A percentile compares a stretch with the other conserved stretches of the same genome.
These are phyloP conservation scores for Microbotryomycetes sp. DNA, from an alignment of 1,284 basidiomycete species.

Conservation along the genomic window DNA sequence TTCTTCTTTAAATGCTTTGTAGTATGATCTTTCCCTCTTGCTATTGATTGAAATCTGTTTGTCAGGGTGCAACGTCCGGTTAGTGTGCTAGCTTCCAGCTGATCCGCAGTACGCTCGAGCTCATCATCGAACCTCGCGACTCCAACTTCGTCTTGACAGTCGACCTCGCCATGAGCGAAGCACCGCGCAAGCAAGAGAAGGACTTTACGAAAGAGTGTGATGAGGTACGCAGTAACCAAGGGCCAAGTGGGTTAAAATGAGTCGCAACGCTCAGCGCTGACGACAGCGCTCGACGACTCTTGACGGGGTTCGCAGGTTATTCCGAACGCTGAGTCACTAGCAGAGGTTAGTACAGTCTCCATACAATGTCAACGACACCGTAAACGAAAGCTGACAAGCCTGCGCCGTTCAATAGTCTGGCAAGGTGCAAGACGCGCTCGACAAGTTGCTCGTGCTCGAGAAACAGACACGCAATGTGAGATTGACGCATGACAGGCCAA, in stretches of 20 bases:
- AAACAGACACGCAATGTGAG: constrained; percentile 93
- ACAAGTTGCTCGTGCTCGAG: constrained; percentile 82
- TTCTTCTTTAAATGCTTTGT: neutral
- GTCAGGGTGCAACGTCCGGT: neutral
- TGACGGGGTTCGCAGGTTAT: constrained; percentile 12
- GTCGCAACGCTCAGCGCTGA: neutral
- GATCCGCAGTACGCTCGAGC: neutral
- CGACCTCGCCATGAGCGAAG: neutral
- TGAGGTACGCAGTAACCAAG: too few species aligned
- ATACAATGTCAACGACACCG: neutral
- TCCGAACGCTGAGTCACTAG: constrained; percentile 23
- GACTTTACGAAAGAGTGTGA: constrained; percentile 24
- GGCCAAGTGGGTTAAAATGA: neutral
- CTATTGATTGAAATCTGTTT: neutral
- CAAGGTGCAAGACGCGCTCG: constrained; percentile 74
- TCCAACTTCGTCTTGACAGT: neutral
- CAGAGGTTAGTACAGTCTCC: constrained; percentile 7
- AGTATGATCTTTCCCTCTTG: neutral
- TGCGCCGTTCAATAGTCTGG: constrained; percentile 50
- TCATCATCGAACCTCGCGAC: too few species aligned
- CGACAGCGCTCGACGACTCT: neutral
- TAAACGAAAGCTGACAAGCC: neutral
- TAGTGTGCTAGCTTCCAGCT: neutral
- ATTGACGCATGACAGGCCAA: constrained; percentile 6
- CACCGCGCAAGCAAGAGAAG: constrained; percentile 27